phyloP scores from a whole-genome alignment of 805 yeast genomes.

The Lipomyces mesembrius region DNA sequence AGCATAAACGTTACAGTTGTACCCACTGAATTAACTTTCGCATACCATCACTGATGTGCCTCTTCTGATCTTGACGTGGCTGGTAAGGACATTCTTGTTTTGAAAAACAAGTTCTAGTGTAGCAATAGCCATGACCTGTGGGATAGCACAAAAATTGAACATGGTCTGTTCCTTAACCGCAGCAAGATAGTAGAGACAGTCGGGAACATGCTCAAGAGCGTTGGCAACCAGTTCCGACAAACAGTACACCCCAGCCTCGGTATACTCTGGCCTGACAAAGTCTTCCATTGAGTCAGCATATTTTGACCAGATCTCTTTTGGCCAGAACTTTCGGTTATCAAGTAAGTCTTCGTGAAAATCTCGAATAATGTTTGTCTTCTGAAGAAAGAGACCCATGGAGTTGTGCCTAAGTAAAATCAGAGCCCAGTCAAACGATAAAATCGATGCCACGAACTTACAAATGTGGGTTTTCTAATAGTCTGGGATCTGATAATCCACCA shows the following conservation, averaged over 20 bases:
- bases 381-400: conserved; percentile 93
- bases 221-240: conserved; percentile 79
- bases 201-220: conserved; percentile 76
- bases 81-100: conserved; percentile 71
- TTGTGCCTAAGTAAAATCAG: conserved; percentile 50
- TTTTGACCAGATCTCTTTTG: conserved; percentile 87
- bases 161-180: conserved; percentile 77
- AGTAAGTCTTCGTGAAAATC: conserved; percentile 90
- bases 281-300: conserved; percentile 67
- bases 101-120: conserved; percentile 84
- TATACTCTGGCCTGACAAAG: conserved; percentile 57
- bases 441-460: conserved; percentile 43
- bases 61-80: conserved; percentile 84
- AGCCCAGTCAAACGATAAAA: neutral
- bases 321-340: conserved; percentile 96
- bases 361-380: conserved; percentile 93
- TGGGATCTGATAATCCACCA: conserved; percentile 69
- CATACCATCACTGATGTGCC: conserved; percentile 61
- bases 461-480: conserved; percentile 57
- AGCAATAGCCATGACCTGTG: conserved; percentile 99
- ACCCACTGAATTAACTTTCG: neutral
- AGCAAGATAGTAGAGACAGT: conserved; percentile 74
- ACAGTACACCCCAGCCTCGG: conserved; percentile 68
- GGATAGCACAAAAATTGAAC: conserved; percentile 93
- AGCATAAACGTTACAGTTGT: neutral